Conservation (phyloP, 2,329 filamentous ascomycete species). For the Aspergillus thermomutatus region DNA sequence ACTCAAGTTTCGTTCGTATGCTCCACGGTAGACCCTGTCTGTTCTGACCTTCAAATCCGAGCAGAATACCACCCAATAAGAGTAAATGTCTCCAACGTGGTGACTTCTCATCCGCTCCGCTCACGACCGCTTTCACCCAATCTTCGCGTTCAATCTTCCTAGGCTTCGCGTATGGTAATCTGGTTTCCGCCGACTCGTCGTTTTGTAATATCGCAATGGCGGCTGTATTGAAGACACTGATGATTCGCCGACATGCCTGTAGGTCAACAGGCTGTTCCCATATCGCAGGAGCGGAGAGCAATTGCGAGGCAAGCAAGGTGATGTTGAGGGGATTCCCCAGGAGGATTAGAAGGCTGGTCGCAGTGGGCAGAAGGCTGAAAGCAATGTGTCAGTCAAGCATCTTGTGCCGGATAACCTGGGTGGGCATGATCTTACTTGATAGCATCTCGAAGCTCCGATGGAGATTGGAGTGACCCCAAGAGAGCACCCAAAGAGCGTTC, state of each 20-base stretch:
- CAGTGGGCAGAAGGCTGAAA: conserved; percentile 51
- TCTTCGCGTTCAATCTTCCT: conserved; percentile 54
- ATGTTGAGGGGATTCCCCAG: conserved; percentile 62
- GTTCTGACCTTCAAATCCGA: conserved; percentile 68
- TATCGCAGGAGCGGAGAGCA: conserved; percentile 57
- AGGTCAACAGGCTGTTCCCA: conserved; percentile 56
- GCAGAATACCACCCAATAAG: conserved; percentile 72
- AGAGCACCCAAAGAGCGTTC: conserved; percentile 60
- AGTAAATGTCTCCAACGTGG: conserved; percentile 79
- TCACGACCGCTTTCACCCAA: conserved; percentile 58
- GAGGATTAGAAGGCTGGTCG: conserved; percentile 44
- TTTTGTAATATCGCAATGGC: conserved; percentile 52
- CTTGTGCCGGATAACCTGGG: conserved; percentile 1
- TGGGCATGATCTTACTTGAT: conserved; percentile 45
- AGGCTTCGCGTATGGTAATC: conserved; percentile 36
- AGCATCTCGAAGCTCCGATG: conserved; percentile 58
- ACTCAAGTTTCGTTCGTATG: conserved; percentile 66
- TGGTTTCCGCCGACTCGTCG: conserved; percentile 39
- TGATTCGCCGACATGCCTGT: conserved; percentile 52
- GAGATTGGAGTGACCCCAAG: conserved; percentile 58
- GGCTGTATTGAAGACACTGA: conserved; percentile 61
- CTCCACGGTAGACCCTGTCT: conserved; percentile 60
- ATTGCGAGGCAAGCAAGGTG: conserved; percentile 57
- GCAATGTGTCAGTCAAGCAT: conserved; percentile 11
- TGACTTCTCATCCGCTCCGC: conserved; percentile 59